Conservation (phyloP, 2,329 filamentous ascomycete species). For the Karstenula rhodostoma region DNA sequence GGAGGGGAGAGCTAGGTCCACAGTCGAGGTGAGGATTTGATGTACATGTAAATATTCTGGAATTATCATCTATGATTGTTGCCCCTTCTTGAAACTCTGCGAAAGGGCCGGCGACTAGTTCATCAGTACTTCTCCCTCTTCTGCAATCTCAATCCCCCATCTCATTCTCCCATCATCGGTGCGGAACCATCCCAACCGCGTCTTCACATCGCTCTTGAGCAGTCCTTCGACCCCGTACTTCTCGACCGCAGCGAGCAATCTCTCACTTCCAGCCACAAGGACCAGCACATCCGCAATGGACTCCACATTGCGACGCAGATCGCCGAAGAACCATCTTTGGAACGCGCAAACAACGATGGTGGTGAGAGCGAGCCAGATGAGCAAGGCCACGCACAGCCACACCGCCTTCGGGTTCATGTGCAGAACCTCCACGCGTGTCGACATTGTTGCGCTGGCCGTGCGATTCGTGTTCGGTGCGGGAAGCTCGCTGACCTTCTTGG, state of each 20-base stretch:
- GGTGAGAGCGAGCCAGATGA: constrained; percentile 18
- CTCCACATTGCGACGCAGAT: constrained; percentile 14
- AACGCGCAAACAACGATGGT: constrained; percentile 9
- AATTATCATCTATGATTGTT: neutral
- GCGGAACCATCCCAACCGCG: constrained; percentile 21
- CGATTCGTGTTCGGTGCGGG: constrained; percentile 15
- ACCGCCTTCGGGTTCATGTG: constrained; percentile 18
- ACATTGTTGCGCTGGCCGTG: constrained; percentile 8
- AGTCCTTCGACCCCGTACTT: constrained; percentile 16
- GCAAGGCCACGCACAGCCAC: constrained; percentile 9
- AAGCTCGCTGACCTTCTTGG: constrained; percentile 6
- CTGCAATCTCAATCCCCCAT: constrained; percentile 23
- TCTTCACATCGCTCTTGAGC: constrained; percentile 11
- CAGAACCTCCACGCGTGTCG: constrained; percentile 17
- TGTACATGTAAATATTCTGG: neutral
- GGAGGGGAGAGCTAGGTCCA: neutral
- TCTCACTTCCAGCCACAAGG: constrained; percentile 21
- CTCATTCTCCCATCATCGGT: constrained; percentile 19
- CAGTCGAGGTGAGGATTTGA: neutral
- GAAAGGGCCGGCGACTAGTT: neutral
- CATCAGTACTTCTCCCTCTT: constrained; percentile 20
- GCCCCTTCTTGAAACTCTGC: neutral
- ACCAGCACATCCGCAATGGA: constrained; percentile 21
- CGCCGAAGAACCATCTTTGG: constrained; percentile 14
- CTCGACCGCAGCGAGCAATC: constrained; percentile 15